These are phyloP conservation scores for Fragaria nilgerrensis DNA, from an alignment of 306 rosid genomes.

Conservation along the genomic window DNA sequence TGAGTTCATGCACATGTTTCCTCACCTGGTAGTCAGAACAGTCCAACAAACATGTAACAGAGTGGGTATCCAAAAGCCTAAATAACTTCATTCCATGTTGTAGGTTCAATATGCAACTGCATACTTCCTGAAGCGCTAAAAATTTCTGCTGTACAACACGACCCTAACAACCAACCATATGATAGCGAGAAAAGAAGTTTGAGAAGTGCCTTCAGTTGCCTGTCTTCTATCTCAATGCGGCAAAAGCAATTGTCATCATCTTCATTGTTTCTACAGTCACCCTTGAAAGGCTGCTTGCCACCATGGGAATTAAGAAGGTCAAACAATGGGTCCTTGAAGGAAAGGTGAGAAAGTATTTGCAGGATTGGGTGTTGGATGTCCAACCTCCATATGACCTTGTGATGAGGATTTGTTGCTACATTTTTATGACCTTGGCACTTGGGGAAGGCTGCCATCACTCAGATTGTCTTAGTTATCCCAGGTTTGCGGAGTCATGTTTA, in stretches of 20 bases:
- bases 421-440: neutral
- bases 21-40: neutral
- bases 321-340: conserved; percentile 67
- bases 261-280: conserved; percentile 86
- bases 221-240: conserved; percentile 87
- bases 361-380: conserved; percentile 18
- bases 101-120: conserved; percentile 89
- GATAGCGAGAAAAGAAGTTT: conserved; percentile 78
- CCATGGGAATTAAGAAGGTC: conserved; percentile 83
- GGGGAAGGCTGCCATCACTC: conserved; percentile 15
- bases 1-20: neutral
- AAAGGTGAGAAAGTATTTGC: conserved; percentile 50
- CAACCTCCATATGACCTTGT: conserved; percentile 6
- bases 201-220: conserved; percentile 56
- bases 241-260: conserved; percentile 88
- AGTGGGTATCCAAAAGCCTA: neutral
- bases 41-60: neutral
- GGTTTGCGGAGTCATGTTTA: conserved; percentile 15
- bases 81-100: neutral
- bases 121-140: conserved; percentile 81
- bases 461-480: conserved; percentile 10
- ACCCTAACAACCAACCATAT: conserved; percentile 50
- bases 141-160: conserved; percentile 69
- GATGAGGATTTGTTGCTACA: conserved; percentile 19
- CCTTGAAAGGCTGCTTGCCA: conserved; percentile 78